Base-by-base conservation (phyloP, 1,284 basidiomycete species). In the Xerocomus cyaneibrunnescens region DNA sequence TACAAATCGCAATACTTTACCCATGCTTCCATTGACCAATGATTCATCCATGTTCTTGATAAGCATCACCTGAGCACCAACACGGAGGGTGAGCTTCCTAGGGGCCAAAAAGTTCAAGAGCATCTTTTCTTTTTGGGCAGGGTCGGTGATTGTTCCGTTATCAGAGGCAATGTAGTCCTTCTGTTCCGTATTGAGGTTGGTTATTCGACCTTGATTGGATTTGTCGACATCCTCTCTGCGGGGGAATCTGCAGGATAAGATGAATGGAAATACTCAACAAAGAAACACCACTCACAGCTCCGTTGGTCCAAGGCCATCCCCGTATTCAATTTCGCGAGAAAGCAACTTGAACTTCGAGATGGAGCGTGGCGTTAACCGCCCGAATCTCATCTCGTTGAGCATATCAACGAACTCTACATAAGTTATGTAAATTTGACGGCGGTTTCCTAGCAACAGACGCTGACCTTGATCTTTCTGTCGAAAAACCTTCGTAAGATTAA, bases 341-440 rank as follows among this genome's bases (percentile, higher is more conserved):
- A 96, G 74, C 1, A 69, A 64, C 49, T 74, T 75, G 74, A 95
- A 94, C 22, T 75, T 78, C 6, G 67, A 51, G 49, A 87, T 80
- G 0, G 87, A 87, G 6, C 72, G 66, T 7, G 68, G 56, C 7
- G 81, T 74, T 48, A 94, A 71, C n/a, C 66, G 68, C 5, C 94
- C 94, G 57, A 89, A 92, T 19, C 94, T 84, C 91, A 96, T 93
- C 62, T 92, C 89, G 67, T 94, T 95, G 41, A 97, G 77, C 85
- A 96, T 92, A 65, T 89, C 78, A 50, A 94, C 82, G 65, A 97
- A 95, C 21, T 78, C 92, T 93, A 60, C 19, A 45, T 5, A 34
- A 32, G 13, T 27, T 55, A 13, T 51, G 51, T 28, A 50, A 38
- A 47, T 28, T 28, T 16, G 23, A 42, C 17, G 38, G 42, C 16